Conservation (phyloP, 2,329 filamentous ascomycete species). For the Diaporthe vexans region DNA sequence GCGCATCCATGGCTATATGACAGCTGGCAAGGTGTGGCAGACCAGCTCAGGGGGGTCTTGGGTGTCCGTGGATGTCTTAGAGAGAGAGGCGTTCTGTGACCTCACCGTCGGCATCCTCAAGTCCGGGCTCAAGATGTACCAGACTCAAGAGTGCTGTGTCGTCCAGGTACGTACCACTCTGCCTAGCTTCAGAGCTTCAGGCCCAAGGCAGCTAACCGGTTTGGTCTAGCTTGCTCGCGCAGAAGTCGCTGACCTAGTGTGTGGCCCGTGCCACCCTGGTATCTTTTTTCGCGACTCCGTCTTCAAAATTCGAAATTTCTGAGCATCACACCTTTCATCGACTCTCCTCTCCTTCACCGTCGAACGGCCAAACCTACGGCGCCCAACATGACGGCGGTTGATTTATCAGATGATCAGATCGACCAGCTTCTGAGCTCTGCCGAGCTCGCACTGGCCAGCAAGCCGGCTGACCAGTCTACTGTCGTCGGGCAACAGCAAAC, state of each 20-base stretch:
- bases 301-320: slow-evolving; percentile 33
- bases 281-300: neutral
- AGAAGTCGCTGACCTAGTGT: neutral
- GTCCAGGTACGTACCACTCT: neutral
- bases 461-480: slow-evolving; percentile 14
- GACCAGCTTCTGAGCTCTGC: slow-evolving; percentile 38
- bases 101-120: slow-evolving; percentile 32
- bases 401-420: slow-evolving; percentile 38
- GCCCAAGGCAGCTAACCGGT: slow-evolving; percentile 9
- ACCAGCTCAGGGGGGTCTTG: slow-evolving; percentile 27
- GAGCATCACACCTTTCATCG: neutral
- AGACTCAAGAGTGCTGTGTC: too few relatives aligned
- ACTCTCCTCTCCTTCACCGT: slow-evolving; percentile 12
- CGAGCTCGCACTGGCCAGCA: slow-evolving; percentile 34
- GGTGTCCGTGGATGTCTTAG: slow-evolving; percentile 9
- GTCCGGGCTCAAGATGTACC: neutral
- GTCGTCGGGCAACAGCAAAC: slow-evolving; percentile 2
- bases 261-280: slow-evolving; percentile 31
- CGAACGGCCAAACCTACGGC: slow-evolving; percentile 34
- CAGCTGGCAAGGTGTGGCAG: slow-evolving; percentile 35
- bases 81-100: neutral
- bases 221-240: neutral
- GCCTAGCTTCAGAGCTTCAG: neutral
- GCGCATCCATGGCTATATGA: slow-evolving; percentile 38
- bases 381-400: slow-evolving; percentile 32